Conservation (phyloP, 306 rosid genomes). For the Carpinus fangiana region DNA sequence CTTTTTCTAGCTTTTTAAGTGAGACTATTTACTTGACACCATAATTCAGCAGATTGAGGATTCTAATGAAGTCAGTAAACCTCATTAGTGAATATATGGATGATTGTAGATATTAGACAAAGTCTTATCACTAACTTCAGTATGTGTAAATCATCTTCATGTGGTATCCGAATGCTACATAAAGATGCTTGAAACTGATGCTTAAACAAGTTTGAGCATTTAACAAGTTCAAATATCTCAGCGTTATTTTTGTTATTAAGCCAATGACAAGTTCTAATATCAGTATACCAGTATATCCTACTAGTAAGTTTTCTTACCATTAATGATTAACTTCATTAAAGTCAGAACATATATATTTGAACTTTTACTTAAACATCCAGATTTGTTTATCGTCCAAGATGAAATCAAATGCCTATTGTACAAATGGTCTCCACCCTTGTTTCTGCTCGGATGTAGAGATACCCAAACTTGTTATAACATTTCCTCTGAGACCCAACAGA, state of each 20-base stretch:
- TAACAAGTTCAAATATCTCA: too few species aligned
- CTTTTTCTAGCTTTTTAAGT: neutral
- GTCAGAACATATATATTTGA: neutral
- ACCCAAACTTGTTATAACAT: neutral
- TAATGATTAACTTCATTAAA: neutral
- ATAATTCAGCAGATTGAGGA: neutral
- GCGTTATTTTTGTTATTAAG: too few species aligned
- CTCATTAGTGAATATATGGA: neutral
- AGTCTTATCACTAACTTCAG: constrained; percentile 3
- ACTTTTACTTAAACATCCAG: too few species aligned
- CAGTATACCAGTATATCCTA: neutral
- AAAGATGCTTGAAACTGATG: too few species aligned
- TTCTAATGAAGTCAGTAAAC: constrained; percentile 10
- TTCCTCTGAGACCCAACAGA: neutral
- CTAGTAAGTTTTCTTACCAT: neutral
- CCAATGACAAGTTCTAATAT: too few species aligned
- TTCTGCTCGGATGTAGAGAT: constrained; percentile 18
- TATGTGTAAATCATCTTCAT: constrained; percentile 5
- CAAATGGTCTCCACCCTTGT: constrained; percentile 11
- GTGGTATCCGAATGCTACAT: neutral
- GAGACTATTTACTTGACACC: neutral
- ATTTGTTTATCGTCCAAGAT: neutral
- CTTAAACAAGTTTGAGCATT: too few species aligned
- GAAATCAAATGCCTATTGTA: constrained; percentile 10
- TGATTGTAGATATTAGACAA: neutral